Conservation (phyloP, 1,284 basidiomycete genomes). For the Inonotus obliquus region DNA sequence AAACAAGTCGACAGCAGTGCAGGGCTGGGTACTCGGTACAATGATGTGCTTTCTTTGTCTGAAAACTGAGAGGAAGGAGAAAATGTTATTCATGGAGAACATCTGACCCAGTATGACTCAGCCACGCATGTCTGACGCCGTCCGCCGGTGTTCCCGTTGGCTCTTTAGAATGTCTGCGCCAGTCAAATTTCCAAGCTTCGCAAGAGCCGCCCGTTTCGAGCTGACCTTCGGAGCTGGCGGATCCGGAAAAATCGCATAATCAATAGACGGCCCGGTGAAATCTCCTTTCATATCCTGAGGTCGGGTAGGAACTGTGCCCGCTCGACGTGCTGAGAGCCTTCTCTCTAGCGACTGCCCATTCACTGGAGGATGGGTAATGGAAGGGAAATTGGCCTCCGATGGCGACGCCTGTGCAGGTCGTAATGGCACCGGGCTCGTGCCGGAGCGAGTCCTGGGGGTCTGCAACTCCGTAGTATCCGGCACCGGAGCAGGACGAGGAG, state of each 20-base stretch:
- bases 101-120: constrained; percentile 15
- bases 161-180: constrained; percentile 40
- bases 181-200: constrained; percentile 54
- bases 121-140: constrained; percentile 51
- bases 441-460: constrained; percentile 51
- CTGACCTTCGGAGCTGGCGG: constrained; percentile 50
- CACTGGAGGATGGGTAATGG: not conserved
- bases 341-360: constrained; percentile 11
- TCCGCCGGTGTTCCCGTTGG: constrained; percentile 47
- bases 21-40: constrained; percentile 5
- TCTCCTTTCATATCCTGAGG: constrained; percentile 29
- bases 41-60: not conserved
- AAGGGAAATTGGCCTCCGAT: constrained; percentile 7
- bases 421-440: constrained; percentile 53
- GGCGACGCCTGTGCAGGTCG: constrained; percentile 30
- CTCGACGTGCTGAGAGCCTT: constrained; percentile 14
- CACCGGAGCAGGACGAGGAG: constrained; percentile 31
- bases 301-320: constrained; percentile 19
- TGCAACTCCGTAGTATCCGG: constrained; percentile 22
- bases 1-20: constrained; percentile 11
- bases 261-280: constrained; percentile 58
- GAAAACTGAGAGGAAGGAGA: constrained; percentile 12
- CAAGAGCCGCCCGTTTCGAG: constrained; percentile 61
- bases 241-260: constrained; percentile 67
- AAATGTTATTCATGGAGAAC: not conserved